Evolutionary conservation across 2,329 filamentous ascomycete species (phyloP).

Genomic region (Pseudogymnoascus sp.): DNA sequence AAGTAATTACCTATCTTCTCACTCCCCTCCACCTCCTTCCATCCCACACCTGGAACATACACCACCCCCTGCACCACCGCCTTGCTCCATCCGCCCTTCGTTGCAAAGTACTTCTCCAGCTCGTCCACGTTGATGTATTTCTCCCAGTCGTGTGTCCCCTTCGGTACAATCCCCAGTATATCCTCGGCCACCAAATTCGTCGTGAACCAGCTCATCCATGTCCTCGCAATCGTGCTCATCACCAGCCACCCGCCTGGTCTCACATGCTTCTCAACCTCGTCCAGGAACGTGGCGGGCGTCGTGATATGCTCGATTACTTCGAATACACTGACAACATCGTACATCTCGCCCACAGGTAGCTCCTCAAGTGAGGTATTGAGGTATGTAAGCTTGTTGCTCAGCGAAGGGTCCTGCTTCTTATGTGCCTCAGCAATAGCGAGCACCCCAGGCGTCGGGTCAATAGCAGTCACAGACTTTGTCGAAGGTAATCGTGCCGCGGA

Average conservation of each 20-base stretch:
- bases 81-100: constrained; percentile 50
- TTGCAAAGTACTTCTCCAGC: constrained; percentile 50
- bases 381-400: constrained; percentile 62
- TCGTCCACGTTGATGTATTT: constrained; percentile 92
- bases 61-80: constrained; percentile 69
- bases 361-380: constrained; percentile 70
- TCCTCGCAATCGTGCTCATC: constrained; percentile 85
- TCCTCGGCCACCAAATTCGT: constrained; percentile 92
- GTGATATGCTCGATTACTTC: constrained; percentile 94
- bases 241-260: constrained; percentile 90
- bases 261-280: constrained; percentile 65
- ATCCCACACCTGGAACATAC: constrained; percentile 84
- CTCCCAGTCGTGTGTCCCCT: constrained; percentile 90
- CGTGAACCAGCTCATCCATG: constrained; percentile 80
- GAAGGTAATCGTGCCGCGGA: constrained; percentile 63
- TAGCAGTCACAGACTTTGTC: constrained; percentile 61
- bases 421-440: constrained; percentile 70
- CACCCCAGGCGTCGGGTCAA: constrained; percentile 71
- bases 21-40: constrained; percentile 73
- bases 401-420: constrained; percentile 62
- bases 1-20: constrained; percentile 95
- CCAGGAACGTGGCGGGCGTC: constrained; percentile 65
- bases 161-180: constrained; percentile 76
- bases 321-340: constrained; percentile 80
- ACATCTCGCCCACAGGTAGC: constrained; percentile 45